phyloP scores from a whole-genome alignment of 257 asterid species.

The Solanum corneliomulleri region DNA sequence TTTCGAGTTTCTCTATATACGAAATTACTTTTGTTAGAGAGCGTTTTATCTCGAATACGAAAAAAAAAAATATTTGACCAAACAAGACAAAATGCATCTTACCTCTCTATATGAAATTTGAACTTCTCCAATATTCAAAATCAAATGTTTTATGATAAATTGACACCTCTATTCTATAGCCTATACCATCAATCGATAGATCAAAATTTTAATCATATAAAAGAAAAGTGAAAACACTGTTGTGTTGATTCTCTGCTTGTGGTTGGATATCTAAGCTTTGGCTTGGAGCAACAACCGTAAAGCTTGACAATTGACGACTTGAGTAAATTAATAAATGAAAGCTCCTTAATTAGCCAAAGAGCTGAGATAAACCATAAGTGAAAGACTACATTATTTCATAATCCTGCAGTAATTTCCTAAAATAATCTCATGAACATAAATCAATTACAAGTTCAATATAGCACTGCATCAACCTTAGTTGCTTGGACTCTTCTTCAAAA shows the following conservation, averaged over 20 bases:
- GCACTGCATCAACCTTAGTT: neutral
- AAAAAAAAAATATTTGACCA: neutral
- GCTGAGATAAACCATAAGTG: too few relatives aligned
- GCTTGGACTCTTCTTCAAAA: too few relatives aligned
- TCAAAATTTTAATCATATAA: too few relatives aligned
- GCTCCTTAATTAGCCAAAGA: too few relatives aligned
- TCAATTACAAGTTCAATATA: neutral
- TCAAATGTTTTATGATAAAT: too few relatives aligned
- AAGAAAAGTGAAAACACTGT: too few relatives aligned
- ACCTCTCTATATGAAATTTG: neutral
- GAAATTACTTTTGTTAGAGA: rapidly evolving
- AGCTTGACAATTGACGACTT: neutral
- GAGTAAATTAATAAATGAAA: neutral
- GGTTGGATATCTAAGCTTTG: neutral
- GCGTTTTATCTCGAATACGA: rapidly evolving
- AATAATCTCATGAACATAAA: neutral
- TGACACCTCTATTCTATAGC: neutral
- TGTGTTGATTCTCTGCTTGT: rapidly evolving
- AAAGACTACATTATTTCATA: too few relatives aligned
- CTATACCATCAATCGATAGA: neutral
- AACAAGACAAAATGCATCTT: neutral
- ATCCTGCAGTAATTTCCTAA: too few relatives aligned
- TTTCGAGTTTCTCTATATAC: rapidly evolving
- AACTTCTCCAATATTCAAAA: neutral
- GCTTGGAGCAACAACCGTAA: neutral